Evolutionary conservation across 2,329 filamentous ascomycete genomes (phyloP), one percentile per base, ranked within the genome.

Genomic region (Fusarium marasasianum): DNA sequence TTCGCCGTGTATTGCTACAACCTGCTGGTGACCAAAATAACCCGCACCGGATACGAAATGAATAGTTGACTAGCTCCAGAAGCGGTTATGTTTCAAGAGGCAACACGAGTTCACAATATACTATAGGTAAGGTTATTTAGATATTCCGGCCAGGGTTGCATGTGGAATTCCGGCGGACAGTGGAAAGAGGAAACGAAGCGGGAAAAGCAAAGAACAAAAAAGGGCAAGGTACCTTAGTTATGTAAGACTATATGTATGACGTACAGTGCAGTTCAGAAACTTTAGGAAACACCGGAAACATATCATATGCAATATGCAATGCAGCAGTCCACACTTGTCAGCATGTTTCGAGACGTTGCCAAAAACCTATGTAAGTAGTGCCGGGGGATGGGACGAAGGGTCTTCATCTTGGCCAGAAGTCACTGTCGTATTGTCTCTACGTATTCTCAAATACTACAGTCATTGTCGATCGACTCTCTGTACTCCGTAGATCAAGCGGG

Each of bases 11-110:
- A 53, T 58, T 57, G 66, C 31, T 59, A 31, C 31, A 51, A 51
- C 31, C 17, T 51, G 20, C 44, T 41, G 41, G 24, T 56, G 40
- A 60, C 56, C 55, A 35, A 54, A 60, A 59, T 35, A 44, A 54
- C 24, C 59, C 47, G 51, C 47, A 37, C 59, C 41, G 50, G 47
- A 75, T 57, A 40, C 44, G 48, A 63, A 43, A 60, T 59, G 43
- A 61, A 60, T 24, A 22, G 26, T 29, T 20, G 38, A 59, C 67
- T 58, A 66, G 53, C 41, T 35, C 59, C 33, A 29, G 47, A 51
- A 47, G 38, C 41, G 31, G 66, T 63, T 48, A 51, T 70, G 72
- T 74, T 74, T 75, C 68, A 66, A 73, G 58, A 22, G 35, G 38
- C 13, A 60, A 54, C 50, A 37, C 31, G 53, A 38, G 38, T 53